Conservation (phyloP, 225 moss, liverwort and hornwort genomes). For the Thuidium tamariscinum region DNA sequence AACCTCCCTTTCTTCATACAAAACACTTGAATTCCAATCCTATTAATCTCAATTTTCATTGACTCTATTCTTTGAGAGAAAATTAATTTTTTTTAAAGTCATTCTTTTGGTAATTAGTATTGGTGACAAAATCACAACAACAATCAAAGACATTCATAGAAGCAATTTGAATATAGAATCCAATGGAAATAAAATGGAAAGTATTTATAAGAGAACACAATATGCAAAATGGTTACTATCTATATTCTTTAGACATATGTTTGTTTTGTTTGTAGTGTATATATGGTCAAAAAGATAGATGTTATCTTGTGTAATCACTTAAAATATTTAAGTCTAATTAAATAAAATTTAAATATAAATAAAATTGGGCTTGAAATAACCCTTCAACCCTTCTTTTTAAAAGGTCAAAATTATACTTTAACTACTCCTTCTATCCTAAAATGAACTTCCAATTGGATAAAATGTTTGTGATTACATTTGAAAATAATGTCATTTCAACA, state of each 20-base stretch:
- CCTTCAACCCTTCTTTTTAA: background rate
- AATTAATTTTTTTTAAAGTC: too few species aligned
- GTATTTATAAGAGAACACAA: accelerated
- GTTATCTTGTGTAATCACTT: too few species aligned
- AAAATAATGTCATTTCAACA: too few species aligned
- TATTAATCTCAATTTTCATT: accelerated
- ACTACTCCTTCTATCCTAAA: background rate
- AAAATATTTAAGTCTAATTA: too few species aligned
- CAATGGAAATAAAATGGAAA: too few species aligned
- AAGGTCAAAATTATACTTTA: background rate
- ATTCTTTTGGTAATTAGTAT: background rate
- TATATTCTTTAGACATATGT: background rate
- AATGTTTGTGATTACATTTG: too few species aligned
- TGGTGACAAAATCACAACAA: background rate
- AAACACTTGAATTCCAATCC: background rate
- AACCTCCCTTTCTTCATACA: accelerated
- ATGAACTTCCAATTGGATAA: too few species aligned
- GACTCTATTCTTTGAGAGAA: background rate
- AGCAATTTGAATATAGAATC: too few species aligned
- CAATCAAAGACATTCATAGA: too few species aligned
- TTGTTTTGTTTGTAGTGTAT: background rate
- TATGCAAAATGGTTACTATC: background rate
- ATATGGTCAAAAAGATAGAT: background rate
- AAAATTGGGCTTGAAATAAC: accelerated
- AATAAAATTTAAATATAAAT: background rate